Evolutionary conservation across 179 eudicot genomes (phyloP).

Genomic region (Actinidia arguta): DNA sequence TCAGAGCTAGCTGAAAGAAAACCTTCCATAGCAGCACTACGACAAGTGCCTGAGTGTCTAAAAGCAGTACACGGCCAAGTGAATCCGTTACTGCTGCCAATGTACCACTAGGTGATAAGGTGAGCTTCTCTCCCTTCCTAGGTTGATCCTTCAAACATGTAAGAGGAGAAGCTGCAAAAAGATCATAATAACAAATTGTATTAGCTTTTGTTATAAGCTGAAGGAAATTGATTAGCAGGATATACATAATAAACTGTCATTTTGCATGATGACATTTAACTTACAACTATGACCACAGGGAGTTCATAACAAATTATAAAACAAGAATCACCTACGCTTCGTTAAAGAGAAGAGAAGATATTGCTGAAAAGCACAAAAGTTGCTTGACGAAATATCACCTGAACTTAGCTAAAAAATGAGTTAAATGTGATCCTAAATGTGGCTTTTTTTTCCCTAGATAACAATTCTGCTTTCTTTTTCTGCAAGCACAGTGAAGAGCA

Average conservation of each 20-base stretch:
- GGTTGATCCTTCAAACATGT: slow-evolving; percentile 95
- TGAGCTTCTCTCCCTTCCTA: slow-evolving; percentile 95
- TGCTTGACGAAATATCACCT: background rate
- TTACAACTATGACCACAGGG: background rate
- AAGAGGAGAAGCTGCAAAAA: slow-evolving; percentile 79
- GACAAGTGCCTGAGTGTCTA: slow-evolving; percentile 94
- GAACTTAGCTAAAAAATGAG: background rate
- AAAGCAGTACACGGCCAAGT: slow-evolving; percentile 90
- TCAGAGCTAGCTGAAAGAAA: slow-evolving; percentile 14
- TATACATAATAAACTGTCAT: background rate
- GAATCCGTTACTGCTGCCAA: slow-evolving; percentile 99
- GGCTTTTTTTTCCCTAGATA: too few relatives aligned
- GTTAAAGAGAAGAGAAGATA: background rate
- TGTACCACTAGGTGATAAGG: slow-evolving; percentile 96
- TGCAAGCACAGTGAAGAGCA: too few relatives aligned
- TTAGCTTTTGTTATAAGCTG: background rate
- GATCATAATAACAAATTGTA: background rate
- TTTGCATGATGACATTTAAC: background rate
- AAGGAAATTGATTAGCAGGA: background rate
- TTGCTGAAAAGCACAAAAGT: background rate
- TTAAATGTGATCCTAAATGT: background rate
- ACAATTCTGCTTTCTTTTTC: too few relatives aligned
- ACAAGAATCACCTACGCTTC: background rate
- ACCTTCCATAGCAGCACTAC: slow-evolving; percentile 99
- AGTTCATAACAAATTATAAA: background rate